Base-by-base conservation (phyloP, 2,329 filamentous ascomycete genomes). In the Paramyrothecium roridum region DNA sequence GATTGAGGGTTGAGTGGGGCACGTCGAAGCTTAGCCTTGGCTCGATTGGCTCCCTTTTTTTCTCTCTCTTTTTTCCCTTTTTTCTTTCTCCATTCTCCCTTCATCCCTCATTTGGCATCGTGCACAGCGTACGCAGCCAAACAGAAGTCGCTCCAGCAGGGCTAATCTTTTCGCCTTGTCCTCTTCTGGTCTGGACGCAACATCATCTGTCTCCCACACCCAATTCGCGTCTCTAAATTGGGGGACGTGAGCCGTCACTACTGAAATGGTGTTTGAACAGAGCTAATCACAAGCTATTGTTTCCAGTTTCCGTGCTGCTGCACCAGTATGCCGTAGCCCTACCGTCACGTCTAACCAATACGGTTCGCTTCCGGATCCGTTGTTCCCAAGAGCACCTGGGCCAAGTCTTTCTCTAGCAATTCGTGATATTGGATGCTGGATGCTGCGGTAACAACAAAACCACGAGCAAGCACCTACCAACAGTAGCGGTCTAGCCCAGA, bases 41-140 rank as follows among this genome's bases (percentile, higher is more conserved):
- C 33, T 50, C 50, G n/a, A n/a, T 33, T 12, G 6, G 8, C 33
- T 50, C 50, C 50, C 16, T 19, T 26, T 37, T 50, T 53, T 50
- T 54, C 30, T 53, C 46, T 34, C 46, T 52, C 46, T 30, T 50
- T 47, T 51, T 57, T 47, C 48, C 33, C 19, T 17, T 20, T 50
- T 40, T 33, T 40, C 50, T 26, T 47, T 50, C 45, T 47, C 21
- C 40, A n/a, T 40, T 46, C 8, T 48, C 26, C 22, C 21, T 52
- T 47, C 26, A 33, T 30, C 54, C 16, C 33, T 37, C 37, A 13
- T 19, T 19, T 43, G n/a, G 26, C 10, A 30, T 30, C 26, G 10
- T 30, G 26, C 10, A 30, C 26, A 6, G 40, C 4, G 4, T 13
- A 45, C 6, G 40, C 40, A n/a, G 17, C 17, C 40, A 45, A 45